Conservation (phyloP, 2,329 filamentous ascomycete genomes). For the Lasiodiplodia sp. region DNA sequence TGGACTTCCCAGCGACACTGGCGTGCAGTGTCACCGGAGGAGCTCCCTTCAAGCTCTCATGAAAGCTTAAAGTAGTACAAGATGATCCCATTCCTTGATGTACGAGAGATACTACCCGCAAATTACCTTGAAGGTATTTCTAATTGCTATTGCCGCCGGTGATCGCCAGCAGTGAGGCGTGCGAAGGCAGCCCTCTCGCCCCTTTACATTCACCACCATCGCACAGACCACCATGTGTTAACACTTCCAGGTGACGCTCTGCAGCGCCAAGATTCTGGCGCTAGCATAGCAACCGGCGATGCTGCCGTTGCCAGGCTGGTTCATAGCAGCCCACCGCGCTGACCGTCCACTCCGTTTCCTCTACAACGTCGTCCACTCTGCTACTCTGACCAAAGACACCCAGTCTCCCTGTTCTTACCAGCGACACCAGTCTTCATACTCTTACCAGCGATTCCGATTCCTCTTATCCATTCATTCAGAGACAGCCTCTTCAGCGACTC, state of each 20-base stretch:
- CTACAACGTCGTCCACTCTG: neutral
- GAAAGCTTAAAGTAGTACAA: neutral
- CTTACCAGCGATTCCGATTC: too few relatives aligned
- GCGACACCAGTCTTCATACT: too few relatives aligned
- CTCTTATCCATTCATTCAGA: too few relatives aligned
- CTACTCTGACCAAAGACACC: neutral
- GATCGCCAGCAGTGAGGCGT: too few relatives aligned
- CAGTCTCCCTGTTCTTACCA: neutral
- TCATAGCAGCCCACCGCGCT: neutral
- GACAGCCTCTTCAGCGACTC: too few relatives aligned
- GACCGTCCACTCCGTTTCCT: neutral
- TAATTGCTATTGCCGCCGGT: too few relatives aligned
- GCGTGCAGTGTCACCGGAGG: slow-evolving; percentile 35
- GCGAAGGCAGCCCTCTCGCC: too few relatives aligned
- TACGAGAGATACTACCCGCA: too few relatives aligned
- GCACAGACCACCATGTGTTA: neutral
- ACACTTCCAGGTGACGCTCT: neutral
- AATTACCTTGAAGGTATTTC: too few relatives aligned
- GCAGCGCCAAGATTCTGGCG: too few relatives aligned
- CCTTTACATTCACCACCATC: neutral
- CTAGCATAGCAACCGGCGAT: too few relatives aligned
- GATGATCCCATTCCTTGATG: neutral
- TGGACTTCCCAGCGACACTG: slow-evolving; percentile 32
- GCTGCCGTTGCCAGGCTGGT: neutral
- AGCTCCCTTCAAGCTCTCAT: slow-evolving; percentile 32